A percentile compares a stretch with the other conserved stretches of the same genome.
Evolutionary conservation across 169 alveolate species (phyloP).

Genomic region (Theileria sp.): DNA sequence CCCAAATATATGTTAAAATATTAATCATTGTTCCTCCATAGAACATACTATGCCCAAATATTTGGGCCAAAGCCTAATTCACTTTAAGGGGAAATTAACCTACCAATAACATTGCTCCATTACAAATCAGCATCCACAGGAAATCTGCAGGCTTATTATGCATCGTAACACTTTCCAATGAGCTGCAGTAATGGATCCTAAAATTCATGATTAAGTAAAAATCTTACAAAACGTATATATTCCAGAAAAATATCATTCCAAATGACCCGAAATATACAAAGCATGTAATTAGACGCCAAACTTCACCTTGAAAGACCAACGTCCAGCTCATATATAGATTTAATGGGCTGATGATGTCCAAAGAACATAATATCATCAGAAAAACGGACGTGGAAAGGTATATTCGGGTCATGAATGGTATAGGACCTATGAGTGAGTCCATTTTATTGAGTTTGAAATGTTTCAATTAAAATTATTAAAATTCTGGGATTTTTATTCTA

Average conservation of each 20-base stretch:
- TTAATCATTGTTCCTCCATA: conserved; percentile 88
- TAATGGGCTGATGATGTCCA: conserved; percentile 81
- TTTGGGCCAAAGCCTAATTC: conserved; percentile 65
- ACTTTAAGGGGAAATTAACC: background rate
- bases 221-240: conserved; percentile 83
- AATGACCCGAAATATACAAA: conserved; percentile 88
- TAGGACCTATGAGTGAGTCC: conserved; percentile 53
- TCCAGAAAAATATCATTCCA: conserved; percentile 89
- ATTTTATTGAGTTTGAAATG: background rate
- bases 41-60: conserved; percentile 80
- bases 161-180: conserved; percentile 76
- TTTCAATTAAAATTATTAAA: background rate
- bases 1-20: conserved; percentile 90
- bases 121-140: conserved; percentile 81
- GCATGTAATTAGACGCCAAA: conserved; percentile 88
- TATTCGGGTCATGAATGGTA: conserved; percentile 80
- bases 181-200: conserved; percentile 78
- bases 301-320: conserved; percentile 77
- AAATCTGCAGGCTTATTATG: conserved; percentile 83
- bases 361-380: conserved; percentile 79
- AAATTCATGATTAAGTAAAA: conserved; percentile 13
- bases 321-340: conserved; percentile 82
- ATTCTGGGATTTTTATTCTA: background rate
- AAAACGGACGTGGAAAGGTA: conserved; percentile 76
- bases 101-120: conserved; percentile 73